Conservation (phyloP, 2,329 filamentous ascomycete species). For the Myotisia sp. region DNA sequence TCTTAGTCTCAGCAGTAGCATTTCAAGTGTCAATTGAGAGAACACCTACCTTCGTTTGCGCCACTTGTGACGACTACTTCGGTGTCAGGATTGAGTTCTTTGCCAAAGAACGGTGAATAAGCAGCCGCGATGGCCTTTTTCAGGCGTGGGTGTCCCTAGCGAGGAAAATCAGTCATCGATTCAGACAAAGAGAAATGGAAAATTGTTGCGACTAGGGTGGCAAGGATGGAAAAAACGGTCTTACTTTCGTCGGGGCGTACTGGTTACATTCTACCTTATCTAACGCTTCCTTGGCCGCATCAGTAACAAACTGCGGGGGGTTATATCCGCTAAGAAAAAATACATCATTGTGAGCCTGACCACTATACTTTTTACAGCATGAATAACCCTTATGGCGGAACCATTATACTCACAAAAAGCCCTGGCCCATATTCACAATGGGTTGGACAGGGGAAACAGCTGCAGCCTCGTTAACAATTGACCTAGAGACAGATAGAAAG, state of each 20-base stretch:
- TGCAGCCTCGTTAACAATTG: slow-evolving; percentile 54
- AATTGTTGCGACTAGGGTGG: too few species aligned
- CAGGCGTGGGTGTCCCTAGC: slow-evolving; percentile 66
- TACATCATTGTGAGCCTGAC: background rate
- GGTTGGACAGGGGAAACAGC: slow-evolving; percentile 49
- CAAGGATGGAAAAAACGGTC: background rate
- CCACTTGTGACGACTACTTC: slow-evolving; percentile 86
- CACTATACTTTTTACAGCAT: too few species aligned
- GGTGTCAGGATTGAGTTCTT: slow-evolving; percentile 68
- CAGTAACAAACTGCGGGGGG: slow-evolving; percentile 74
- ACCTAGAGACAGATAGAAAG: slow-evolving; percentile 29
- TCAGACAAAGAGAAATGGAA: background rate
- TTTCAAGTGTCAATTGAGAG: background rate
- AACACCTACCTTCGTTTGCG: slow-evolving; percentile 33
- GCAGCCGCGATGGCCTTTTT: slow-evolving; percentile 87
- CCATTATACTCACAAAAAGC: slow-evolving; percentile 35
- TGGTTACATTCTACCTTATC: slow-evolving; percentile 94
- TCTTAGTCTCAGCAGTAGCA: slow-evolving; percentile 1
- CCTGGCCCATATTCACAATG: slow-evolving; percentile 57
- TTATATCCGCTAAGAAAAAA: slow-evolving; percentile 68
- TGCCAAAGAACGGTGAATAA: slow-evolving; percentile 79
- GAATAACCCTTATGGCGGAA: too few species aligned
- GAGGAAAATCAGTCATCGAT: too few species aligned
- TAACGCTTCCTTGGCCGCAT: slow-evolving; percentile 80
- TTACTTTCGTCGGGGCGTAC: slow-evolving; percentile 80